Percentiles rank a stretch among this genome's conserved stretches.
phyloP scores from a whole-genome alignment of 805 yeast species.

The Lipomyces kockii region DNA sequence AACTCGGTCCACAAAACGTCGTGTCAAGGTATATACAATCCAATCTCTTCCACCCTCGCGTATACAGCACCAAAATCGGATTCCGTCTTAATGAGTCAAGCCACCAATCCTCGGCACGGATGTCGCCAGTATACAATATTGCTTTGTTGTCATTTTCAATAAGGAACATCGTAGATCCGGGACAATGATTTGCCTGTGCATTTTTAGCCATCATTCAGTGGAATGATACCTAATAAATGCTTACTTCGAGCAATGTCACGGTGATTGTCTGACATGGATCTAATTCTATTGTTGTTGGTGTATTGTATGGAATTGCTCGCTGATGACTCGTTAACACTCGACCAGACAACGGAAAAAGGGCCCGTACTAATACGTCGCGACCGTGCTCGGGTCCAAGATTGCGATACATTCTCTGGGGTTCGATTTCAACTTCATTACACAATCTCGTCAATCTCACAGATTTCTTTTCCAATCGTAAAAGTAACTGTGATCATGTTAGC shows the following conservation, averaged over 20 bases:
- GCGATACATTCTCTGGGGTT: conserved; percentile 38
- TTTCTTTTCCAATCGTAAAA: conserved; percentile 17
- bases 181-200: conserved; percentile 58
- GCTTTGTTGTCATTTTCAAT: conserved; percentile 47
- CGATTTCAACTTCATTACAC: conserved; percentile 32
- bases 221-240: background rate
- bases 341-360: background rate
- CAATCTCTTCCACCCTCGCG: conserved; percentile 44
- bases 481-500: conserved; percentile 9
- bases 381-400: conserved; percentile 31
- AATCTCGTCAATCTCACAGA: conserved; percentile 16
- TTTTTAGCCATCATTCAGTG: background rate
- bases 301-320: conserved; percentile 34
- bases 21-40: conserved; percentile 60
- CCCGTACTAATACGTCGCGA: conserved; percentile 16
- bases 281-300: conserved; percentile 37
- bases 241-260: conserved; percentile 50
- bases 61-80: conserved; percentile 52
- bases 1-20: conserved; percentile 47
- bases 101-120: conserved; percentile 63
- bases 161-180: conserved; percentile 62
- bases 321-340: background rate
- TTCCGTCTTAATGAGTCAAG: conserved; percentile 48
- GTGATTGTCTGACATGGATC: conserved; percentile 37
- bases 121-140: conserved; percentile 61